Percentiles rank a stretch among this genome's conserved stretches.
phyloP scores from a whole-genome alignment of 257 asterid genomes.

The Petunia secreta region DNA sequence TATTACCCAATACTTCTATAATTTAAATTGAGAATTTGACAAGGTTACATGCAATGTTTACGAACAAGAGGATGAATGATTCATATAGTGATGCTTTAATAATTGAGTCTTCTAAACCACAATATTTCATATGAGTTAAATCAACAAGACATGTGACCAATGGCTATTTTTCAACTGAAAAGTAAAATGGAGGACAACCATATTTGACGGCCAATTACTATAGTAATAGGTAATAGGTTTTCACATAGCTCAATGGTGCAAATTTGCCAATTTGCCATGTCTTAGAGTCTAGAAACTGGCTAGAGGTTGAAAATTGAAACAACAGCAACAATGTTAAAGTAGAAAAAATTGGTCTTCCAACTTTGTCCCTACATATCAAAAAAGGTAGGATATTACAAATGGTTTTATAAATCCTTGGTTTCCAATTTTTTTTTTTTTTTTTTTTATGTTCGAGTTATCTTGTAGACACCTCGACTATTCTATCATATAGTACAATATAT shows the following conservation, averaged over 20 bases:
- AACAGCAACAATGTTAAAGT: not conserved
- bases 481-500: no score
- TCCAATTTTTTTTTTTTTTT: not conserved
- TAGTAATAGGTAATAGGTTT: no score
- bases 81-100: no score
- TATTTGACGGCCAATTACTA: not conserved
- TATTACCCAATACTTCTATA: no score
- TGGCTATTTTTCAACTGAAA: no score
- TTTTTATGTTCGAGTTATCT: not conserved
- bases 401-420: no score
- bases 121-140: no score
- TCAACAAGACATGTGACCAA: no score
- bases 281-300: not conserved
- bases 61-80: no score
- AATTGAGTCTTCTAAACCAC: no score
- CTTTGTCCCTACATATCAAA: not conserved
- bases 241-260: not conserved
- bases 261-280: not conserved
- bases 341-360: not conserved
- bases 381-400: not conserved
- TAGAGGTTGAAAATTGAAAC: constrained; percentile 13
- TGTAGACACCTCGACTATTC: not conserved
- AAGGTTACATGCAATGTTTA: no score
- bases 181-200: not conserved
- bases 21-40: no score